These are phyloP conservation scores for Hortaea sp. DNA, from an alignment of 2,329 filamentous ascomycete genomes.

Conservation along the genomic window DNA sequence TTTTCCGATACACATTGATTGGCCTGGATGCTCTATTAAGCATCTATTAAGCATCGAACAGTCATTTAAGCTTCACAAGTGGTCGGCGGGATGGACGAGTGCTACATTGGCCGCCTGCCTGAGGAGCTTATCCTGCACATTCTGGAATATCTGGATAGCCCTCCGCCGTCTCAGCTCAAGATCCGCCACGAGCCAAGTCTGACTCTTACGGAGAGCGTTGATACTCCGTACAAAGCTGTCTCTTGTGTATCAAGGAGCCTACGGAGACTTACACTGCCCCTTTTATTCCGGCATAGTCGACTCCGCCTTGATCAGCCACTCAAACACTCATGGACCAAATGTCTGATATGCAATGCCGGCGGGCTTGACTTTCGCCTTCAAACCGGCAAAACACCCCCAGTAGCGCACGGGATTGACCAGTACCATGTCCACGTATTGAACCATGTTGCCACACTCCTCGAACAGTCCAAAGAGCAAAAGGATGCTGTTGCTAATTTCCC, in stretches of 20 bases:
- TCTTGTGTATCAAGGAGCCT: constrained; percentile 47
- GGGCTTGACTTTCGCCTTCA: not conserved
- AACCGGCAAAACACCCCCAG: not conserved
- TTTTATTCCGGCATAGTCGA: constrained; percentile 48
- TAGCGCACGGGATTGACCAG: not conserved
- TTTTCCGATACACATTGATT: no score
- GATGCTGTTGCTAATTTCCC: not conserved
- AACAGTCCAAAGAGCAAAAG: not conserved
- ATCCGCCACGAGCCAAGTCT: constrained; percentile 42
- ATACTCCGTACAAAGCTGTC: constrained; percentile 43
- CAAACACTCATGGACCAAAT: constrained; percentile 3
- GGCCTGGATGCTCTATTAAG: no score
- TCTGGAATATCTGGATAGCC: constrained; percentile 43
- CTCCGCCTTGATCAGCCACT: constrained; percentile 23
- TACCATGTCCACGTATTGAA: constrained; percentile 5
- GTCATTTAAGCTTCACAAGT: no score
- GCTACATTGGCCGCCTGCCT: constrained; percentile 36
- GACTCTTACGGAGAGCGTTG: constrained; percentile 30
- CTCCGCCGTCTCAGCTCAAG: constrained; percentile 39
- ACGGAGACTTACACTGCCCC: constrained; percentile 41
- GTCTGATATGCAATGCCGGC: constrained; percentile 1
- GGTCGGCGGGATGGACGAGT: not conserved
- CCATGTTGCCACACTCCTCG: constrained; percentile 1
- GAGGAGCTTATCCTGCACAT: constrained; percentile 52
- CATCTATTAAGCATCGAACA: no score